Evolutionary conservation across 1,284 basidiomycete species (phyloP), one percentile per base, ranked within the genome.

Genomic region (Fistulinella cinereoalba): DNA sequence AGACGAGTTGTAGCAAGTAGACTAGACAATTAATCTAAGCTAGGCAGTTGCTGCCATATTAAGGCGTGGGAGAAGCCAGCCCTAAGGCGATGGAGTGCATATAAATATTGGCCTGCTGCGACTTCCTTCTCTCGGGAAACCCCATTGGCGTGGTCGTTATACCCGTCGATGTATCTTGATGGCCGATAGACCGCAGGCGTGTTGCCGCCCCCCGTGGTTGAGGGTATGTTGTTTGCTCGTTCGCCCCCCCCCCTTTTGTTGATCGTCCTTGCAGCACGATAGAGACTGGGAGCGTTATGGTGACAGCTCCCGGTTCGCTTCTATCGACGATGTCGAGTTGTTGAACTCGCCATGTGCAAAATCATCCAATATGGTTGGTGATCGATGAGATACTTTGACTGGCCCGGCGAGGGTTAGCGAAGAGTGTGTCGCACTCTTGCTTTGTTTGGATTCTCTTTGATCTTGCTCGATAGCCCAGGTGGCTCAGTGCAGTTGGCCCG

Each of bases 91-190:
- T 22, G 13, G 37, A 41, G 24, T 37, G 15, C 24, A 15, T 50
- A 65, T 65, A 65, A 41, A 50, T 43, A 49, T 24, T 16, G 4
- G 22, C 1, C 37, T 8, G 11, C 7, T n/a, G 7, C 18, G 0
- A 0, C 9, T 24, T 1, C 7, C 7, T 52, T 22, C 33, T 47
- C 13, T 55, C 7, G 63, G 66, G 65, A 63, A 66, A 65, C 62
- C 62, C 66, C 66, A 64, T 68, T 65, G 66, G 64, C 42, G 29
- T 51, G 52, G 50, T 40, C 49, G 37, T 22, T 28, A 6, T 8
- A 61, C 57, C 34, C 3, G 58, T 48, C 18, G 32, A n/a, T n/a
- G n/a, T n/a, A n/a, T n/a, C n/a, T n/a, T n/a, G n/a, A n/a, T n/a
- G n/a, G n/a, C n/a, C n/a, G n/a, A n/a, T n/a, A n/a, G n/a, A n/a